Conservation (phyloP, 164 flowering plant species). For the Platanus orientalis region DNA sequence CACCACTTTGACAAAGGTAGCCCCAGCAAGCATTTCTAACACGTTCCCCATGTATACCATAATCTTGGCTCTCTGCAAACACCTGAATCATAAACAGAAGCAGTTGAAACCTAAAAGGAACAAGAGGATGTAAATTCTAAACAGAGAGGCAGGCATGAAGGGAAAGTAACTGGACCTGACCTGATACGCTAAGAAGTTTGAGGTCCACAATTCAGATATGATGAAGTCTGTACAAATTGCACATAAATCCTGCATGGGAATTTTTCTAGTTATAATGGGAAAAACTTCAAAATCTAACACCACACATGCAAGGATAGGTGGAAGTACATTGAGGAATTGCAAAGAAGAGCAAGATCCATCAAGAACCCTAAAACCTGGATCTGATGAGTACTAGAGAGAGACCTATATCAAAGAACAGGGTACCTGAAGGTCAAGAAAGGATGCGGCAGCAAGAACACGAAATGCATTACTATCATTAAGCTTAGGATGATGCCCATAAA, state of each 20-base stretch:
- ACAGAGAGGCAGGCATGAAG: neutral
- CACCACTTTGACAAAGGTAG: slow-evolving; percentile 93
- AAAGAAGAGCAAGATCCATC: neutral
- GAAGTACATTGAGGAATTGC: neutral
- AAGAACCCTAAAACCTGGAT: too few species aligned
- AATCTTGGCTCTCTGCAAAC: slow-evolving; percentile 96
- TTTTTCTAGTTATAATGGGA: slow-evolving; percentile 2
- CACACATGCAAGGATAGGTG: neutral
- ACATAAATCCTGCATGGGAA: slow-evolving; percentile 78
- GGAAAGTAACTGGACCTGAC: slow-evolving; percentile 27
- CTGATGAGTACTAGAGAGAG: neutral
- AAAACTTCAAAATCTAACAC: neutral
- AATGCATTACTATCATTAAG: slow-evolving; percentile 89
- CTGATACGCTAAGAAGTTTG: slow-evolving; percentile 94
- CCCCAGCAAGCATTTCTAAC: slow-evolving; percentile 99
- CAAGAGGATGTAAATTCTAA: neutral
- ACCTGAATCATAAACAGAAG: slow-evolving; percentile 40
- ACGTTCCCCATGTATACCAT: slow-evolving; percentile 93
- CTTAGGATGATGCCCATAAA: slow-evolving; percentile 91
- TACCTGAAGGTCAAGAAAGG: slow-evolving; percentile 99
- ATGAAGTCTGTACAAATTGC: slow-evolving; percentile 97
- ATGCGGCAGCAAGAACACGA: slow-evolving; percentile 97
- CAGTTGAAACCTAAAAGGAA: slow-evolving; percentile 6
- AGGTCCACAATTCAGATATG: slow-evolving; percentile 87
- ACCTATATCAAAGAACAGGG: neutral